Conservation (phyloP, 768 basidiomycete genomes). For the Kwoniella botswanensis region DNA sequence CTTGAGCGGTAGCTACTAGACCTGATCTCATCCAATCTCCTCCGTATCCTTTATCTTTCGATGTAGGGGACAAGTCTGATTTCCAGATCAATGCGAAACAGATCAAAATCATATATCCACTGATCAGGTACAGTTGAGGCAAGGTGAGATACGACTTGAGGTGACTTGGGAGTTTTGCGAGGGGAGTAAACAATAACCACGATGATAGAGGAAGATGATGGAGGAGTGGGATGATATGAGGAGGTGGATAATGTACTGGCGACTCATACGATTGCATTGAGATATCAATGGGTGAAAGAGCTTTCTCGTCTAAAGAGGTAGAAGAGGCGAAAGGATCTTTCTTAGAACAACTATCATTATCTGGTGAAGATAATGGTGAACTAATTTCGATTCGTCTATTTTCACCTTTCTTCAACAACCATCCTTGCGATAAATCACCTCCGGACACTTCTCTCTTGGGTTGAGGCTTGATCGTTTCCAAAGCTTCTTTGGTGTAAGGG, state of each 20-base stretch:
- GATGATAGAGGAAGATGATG: constrained; percentile 39
- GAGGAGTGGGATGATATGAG: constrained; percentile 37
- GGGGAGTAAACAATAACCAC: constrained; percentile 35
- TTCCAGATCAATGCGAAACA: constrained; percentile 44
- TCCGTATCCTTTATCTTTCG: constrained; percentile 40
- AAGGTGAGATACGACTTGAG: constrained; percentile 41
- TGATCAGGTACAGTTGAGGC: constrained; percentile 34
- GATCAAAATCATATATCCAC: constrained; percentile 42
- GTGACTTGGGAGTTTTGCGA: constrained; percentile 34
- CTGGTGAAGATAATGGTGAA: constrained; percentile 4
- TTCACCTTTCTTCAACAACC: constrained; percentile 16
- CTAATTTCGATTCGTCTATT: constrained; percentile 1
- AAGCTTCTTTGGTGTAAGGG: not conserved
- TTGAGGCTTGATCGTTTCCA: not conserved
- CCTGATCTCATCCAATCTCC: constrained; percentile 48
- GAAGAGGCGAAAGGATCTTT: constrained; percentile 23
- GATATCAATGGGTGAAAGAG: not conserved
- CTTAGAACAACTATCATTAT: constrained; percentile 14
- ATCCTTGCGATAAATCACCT: constrained; percentile 28
- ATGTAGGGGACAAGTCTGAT: constrained; percentile 33
- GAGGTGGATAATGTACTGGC: constrained; percentile 36
- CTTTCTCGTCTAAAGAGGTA: constrained; percentile 13
- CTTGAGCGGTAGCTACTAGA: constrained; percentile 47
- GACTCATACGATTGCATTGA: not conserved
- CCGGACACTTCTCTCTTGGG: constrained; percentile 23